Evolutionary conservation across 179 eudicot genomes (phyloP), one percentile per base, ranked within the genome.

Genomic region (Spergularia azorica): DNA sequence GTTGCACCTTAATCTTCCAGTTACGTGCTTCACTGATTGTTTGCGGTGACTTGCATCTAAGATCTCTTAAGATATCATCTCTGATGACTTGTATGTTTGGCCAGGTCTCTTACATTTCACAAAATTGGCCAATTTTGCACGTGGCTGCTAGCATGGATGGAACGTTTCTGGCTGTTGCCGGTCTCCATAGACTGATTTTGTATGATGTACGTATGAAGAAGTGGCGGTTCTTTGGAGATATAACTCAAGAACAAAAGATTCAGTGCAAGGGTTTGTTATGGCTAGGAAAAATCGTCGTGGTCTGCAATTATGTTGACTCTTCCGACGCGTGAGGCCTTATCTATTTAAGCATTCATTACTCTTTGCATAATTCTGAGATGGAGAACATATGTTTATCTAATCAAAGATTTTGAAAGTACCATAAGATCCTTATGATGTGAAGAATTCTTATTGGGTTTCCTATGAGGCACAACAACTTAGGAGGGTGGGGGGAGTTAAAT

Each of bases 1-100:
- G 83, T 84, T 93, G 88, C 99, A 95, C 72, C 90, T 95, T 79
- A 89, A 89, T 80, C 99, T 95, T 91, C 99, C 99, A 91, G 99
- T 95, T 90, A 95, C 7, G 88, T 76, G 73, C 75, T 79, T 74
- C 78, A 39, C 78, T 63, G 20, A 50, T 63, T 71, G 56, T 51
- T 46, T 61, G 73, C 54, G 12, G 14, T 66, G 57, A 39, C 46
- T 32, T 17, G n/a, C 38, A 59, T 39, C 57, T 57, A 17, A 60
- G 46, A 81, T 15, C 61, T 78, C 60, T 73, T 46, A 62, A 41
- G 48, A 18, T n/a, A n/a, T n/a, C n/a, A n/a, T 74, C 77, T 65
- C 86, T 86, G 58, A 82, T 55, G 60, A 76, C 38, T 32, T 79
- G 60, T 81, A 56, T 76, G 67, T 79, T 65, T 77, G 83, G 55